A percentile compares a stretch with the other conserved stretches of the same genome.
Evolutionary conservation across 495 filamentous ascomycete species (phyloP).

Genomic region (Bombardia bombarda): DNA sequence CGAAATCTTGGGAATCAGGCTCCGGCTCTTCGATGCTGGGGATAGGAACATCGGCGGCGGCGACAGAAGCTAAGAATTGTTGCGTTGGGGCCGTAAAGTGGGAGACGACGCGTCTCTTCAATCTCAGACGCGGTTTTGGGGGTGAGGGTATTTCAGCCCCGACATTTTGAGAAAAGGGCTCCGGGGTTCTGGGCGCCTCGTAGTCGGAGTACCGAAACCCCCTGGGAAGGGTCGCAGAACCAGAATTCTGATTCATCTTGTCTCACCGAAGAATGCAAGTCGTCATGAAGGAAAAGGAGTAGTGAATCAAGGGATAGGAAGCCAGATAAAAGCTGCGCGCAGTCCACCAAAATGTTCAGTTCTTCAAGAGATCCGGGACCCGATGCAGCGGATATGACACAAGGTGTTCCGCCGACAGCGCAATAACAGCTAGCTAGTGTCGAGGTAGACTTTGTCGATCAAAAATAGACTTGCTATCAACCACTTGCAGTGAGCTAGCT

Average conservation of each 20-base stretch:
- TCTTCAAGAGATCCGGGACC: not conserved
- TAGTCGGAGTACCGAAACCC: slow-evolving; percentile 28
- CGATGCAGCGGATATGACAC: not conserved
- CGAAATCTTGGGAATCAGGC: slow-evolving; percentile 21
- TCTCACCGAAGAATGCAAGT: slow-evolving; percentile 15
- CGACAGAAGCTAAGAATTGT: slow-evolving; percentile 49
- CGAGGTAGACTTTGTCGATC: slow-evolving; percentile 2
- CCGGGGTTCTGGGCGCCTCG: slow-evolving; percentile 36
- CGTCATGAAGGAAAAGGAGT: slow-evolving; percentile 18
- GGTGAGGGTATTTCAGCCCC: slow-evolving; percentile 32
- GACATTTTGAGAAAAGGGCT: slow-evolving; percentile 25
- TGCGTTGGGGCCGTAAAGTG: slow-evolving; percentile 44
- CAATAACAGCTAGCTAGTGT: not conserved
- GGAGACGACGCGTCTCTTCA: slow-evolving; percentile 39
- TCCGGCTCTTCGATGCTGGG: slow-evolving; percentile 44
- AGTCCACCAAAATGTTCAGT: not conserved
- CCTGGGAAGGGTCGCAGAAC: slow-evolving; percentile 31
- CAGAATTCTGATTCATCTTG: slow-evolving; percentile 37
- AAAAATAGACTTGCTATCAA: not conserved
- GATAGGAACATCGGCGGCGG: slow-evolving; percentile 47
- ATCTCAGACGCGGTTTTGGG: slow-evolving; percentile 34
- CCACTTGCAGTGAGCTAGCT: not conserved
- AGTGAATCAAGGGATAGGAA: slow-evolving; percentile 2
- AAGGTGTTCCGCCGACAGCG: not conserved
- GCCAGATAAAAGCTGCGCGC: slow-evolving; percentile 7